Evolutionary conservation across 305 asterid species (phyloP), one percentile per base, ranked within the genome.

Genomic region (Solanum hybrid): DNA sequence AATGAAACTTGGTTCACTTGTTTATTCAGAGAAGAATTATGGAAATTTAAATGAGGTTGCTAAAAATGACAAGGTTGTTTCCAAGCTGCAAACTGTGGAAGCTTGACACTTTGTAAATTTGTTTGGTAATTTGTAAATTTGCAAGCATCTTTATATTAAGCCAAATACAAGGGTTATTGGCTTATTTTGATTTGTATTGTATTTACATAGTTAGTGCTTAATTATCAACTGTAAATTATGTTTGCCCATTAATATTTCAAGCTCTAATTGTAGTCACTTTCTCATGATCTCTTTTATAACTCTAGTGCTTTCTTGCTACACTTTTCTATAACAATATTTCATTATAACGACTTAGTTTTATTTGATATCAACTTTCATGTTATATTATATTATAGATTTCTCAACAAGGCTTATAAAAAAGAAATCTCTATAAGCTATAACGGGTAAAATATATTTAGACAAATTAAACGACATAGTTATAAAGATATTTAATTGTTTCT

Each of bases 11-110:
- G 89, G 71, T 69, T 13, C 83, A 14, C 67, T 71, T 51, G 35
- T 87, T 71, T 36, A 77, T 77, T 87, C 89, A 29, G 89, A 87
- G 4, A 87, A 87, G 33, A 87, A 71, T 69, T 12, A 26, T 35
- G 57, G 42, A 46, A 64, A 35, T 34, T 57, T 73, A 28, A 39
- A 22, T 24, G 75, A 46, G 11, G 46, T 40, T 31, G 75, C 71
- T 31, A 36, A 86, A 86, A 18, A 33, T 31, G 35, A 34, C 11
- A 85, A 57, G 77, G 33, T 11, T 86, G 35, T 28, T 61, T 1
- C 88, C 29, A 57, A 85, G 46, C 22, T 57, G 77, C 88, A 85
- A 85, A 8, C 46, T 57, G 77, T 86, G 88, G 90, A 20, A 85
- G 64, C 89, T 24, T 86, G 34, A 36, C 57, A 78, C 14, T 5